Base-by-base conservation (phyloP, 441 rosid genomes). In the Erodium trifolium region DNA sequence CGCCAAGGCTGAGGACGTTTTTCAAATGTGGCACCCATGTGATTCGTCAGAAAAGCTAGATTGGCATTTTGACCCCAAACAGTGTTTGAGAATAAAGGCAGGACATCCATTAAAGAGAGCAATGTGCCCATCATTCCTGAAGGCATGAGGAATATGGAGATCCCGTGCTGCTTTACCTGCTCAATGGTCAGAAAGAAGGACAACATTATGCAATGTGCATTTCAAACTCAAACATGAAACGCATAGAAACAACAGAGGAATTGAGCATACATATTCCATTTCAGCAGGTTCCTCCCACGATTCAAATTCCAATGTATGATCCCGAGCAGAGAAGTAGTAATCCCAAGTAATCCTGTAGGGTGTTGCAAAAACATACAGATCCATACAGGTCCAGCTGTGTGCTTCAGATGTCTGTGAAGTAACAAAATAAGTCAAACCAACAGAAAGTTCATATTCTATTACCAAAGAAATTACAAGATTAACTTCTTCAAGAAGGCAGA, bases 361-460 rank as follows among this genome's bases (percentile, higher is more conserved):
- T 16, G 99, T 93, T 71, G 97, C 99, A 71, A 93, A 93, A 18
- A 93, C 99, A 77, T 93, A 93, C 39, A 93, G 75, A 78, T 93
- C 99, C 95, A 91, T 89, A 75, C 99, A 91, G 4, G 97, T 87
- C 91, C 95, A 91, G 75, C 97, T 93, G 73, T 88, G 95, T 0
- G 99, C 92, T 16, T 79, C 82, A 13, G 88, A 85, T 57, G 96
- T 89, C 99, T 93, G 86, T 69, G 71, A 63, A 77, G 68, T n/a
- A 35, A 14, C 2, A 29, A 59, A 49, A 68, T 34, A 34, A 34
- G 3, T 34, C 4, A 34, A 34, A 34, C 55, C 29, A 39, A 60
- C 41, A 11, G 9, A 45, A 8, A 53, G 57, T 62, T n/a, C 35
- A 62, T 3, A 68, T 29, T 65, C 35, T 66, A 57, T 65, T 13